Evolutionary conservation across 192 early-diverging fungal genomes (phyloP).

Genomic region (Coemansia sp.): DNA sequence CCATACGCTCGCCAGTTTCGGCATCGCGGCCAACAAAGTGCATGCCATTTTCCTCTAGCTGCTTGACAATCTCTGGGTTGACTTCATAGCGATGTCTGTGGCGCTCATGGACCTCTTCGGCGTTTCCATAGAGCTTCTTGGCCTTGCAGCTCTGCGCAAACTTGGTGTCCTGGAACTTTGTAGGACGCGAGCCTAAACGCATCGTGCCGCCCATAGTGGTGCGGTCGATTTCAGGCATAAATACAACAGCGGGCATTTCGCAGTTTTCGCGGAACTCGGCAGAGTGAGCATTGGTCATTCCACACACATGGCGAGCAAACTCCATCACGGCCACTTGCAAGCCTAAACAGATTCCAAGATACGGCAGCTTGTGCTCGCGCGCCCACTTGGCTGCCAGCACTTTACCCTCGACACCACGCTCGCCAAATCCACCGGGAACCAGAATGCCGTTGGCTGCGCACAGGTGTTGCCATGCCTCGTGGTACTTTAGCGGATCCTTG

Average conservation of each 20-base stretch:
- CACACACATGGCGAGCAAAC: constrained; percentile 91
- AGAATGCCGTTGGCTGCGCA: constrained; percentile 89
- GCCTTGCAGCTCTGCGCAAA: constrained; percentile 57
- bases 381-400: constrained; percentile 94
- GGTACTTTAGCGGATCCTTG: constrained; percentile 86
- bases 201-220: constrained; percentile 95
- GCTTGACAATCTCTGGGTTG: constrained; percentile 77
- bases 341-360: constrained; percentile 97
- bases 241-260: constrained; percentile 76
- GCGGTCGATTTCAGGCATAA: constrained; percentile 96
- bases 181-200: constrained; percentile 85
- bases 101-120: constrained; percentile 73
- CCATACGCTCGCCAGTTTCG: constrained; percentile 96
- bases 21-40: constrained; percentile 86
- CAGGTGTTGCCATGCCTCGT: constrained; percentile 91
- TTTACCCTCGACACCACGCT: constrained; percentile 95
- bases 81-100: constrained; percentile 99
- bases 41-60: constrained; percentile 78
- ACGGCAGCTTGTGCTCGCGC: constrained; percentile 95
- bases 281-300: constrained; percentile 76
- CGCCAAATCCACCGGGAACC: constrained; percentile 97
- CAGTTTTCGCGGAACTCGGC: constrained; percentile 80
- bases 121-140: constrained; percentile 64
- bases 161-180: constrained; percentile 73
- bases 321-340: constrained; percentile 97